Conservation (phyloP, 495 filamentous ascomycete genomes). For the Parathielavia appendiculata region DNA sequence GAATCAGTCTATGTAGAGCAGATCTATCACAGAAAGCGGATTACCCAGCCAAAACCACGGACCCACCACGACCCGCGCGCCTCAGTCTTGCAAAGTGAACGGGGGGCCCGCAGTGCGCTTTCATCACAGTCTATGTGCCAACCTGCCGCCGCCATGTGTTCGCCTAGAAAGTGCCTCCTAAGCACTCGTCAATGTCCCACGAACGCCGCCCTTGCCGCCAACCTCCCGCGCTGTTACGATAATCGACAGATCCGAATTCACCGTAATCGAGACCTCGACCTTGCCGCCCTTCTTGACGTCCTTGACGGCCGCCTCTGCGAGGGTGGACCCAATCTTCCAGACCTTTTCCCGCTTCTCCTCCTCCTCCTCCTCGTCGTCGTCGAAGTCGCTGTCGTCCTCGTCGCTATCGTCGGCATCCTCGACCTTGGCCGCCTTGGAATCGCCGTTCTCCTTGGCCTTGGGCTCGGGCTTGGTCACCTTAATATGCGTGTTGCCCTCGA, state of each 20-base stretch:
- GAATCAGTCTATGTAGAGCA: constrained; percentile 8
- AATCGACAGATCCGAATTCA: constrained; percentile 68
- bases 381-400: constrained; percentile 53
- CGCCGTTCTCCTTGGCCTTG: constrained; percentile 63
- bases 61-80: not conserved
- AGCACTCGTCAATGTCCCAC: constrained; percentile 53
- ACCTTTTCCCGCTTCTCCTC: constrained; percentile 83
- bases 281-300: constrained; percentile 82
- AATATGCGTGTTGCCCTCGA: constrained; percentile 82
- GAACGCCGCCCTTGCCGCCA: constrained; percentile 76
- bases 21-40: constrained; percentile 6
- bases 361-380: constrained; percentile 70
- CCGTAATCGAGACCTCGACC: constrained; percentile 88
- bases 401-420: constrained; percentile 48
- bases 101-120: not conserved
- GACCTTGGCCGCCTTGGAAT: constrained; percentile 35
- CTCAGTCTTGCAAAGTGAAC: not conserved
- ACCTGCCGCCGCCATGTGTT: not conserved
- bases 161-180: constrained; percentile 9
- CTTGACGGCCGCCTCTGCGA: constrained; percentile 81
- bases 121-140: constrained; percentile 5
- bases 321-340: constrained; percentile 79
- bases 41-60: constrained; percentile 1
- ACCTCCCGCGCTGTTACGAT: constrained; percentile 79
- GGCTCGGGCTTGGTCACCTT: constrained; percentile 81